A percentile compares a stretch with the other conserved stretches of the same genome.
Evolutionary conservation across 192 early-diverging fungal species (phyloP).

Genomic region (Mortierella alpina): DNA sequence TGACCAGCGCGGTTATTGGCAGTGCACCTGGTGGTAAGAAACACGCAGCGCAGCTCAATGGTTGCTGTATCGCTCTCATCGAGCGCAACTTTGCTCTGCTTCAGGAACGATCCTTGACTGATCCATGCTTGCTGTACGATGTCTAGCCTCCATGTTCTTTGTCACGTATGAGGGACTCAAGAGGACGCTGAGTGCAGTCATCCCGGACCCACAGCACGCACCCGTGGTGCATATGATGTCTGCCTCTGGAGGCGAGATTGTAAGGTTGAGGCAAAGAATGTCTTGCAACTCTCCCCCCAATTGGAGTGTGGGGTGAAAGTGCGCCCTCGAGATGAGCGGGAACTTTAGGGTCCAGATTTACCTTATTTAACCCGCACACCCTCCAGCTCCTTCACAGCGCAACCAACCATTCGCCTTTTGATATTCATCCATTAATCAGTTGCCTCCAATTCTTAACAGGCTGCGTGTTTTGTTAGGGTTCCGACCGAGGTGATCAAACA

Average conservation of each 20-base stretch:
- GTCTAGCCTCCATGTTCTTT: conserved; percentile 86
- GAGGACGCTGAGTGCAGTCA: conserved; percentile 45
- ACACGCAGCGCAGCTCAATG: not conserved
- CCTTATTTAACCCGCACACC: conserved; percentile 4
- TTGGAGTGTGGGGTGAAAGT: not conserved
- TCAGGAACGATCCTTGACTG: not conserved
- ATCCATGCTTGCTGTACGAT: not conserved
- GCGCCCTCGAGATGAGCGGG: not conserved
- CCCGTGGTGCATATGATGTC: conserved; percentile 88
- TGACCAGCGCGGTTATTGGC: conserved; percentile 91
- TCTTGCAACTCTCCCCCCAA: not conserved
- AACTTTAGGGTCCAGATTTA: conserved; percentile 7
- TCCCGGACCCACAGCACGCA: conserved; percentile 61
- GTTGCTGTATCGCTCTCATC: not conserved
- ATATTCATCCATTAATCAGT: not conserved
- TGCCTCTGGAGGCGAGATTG: conserved; percentile 91
- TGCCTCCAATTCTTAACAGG: conserved; percentile 47
- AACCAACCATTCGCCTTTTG: not conserved
- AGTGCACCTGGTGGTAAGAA: conserved; percentile 85
- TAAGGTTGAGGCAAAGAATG: conserved; percentile 44
- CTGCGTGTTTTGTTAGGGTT: conserved; percentile 91
- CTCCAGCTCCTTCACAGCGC: not conserved
- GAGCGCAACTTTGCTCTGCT: not conserved
- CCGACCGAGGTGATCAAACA: conserved; percentile 98
- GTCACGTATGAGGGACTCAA: conserved; percentile 91